phyloP scores from a whole-genome alignment of 257 asterid species.

The Parsonsia alboflavescens region DNA sequence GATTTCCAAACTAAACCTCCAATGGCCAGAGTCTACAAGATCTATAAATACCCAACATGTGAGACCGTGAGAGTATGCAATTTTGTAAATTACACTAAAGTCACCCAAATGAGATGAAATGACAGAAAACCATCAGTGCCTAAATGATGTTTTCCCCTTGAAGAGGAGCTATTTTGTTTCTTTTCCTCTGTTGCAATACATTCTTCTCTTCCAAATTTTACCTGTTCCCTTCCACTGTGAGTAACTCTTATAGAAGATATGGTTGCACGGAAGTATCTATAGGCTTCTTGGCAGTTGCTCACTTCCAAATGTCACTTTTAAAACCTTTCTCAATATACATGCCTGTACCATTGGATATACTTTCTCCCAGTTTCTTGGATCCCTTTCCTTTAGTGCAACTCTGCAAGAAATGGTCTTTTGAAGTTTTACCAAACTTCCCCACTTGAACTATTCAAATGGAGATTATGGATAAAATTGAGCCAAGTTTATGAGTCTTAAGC shows the following conservation, averaged over 20 bases:
- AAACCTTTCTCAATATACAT: not conserved
- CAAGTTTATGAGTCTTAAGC: not conserved
- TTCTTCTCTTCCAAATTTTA: not conserved
- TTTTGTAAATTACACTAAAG: not conserved
- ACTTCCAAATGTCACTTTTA: not conserved
- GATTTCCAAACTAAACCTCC: not conserved
- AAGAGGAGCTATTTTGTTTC: not conserved
- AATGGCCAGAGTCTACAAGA: not conserved
- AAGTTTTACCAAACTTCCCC: not conserved
- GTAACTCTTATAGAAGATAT: not conserved
- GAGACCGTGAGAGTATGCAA: not conserved
- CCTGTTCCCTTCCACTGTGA: not conserved
- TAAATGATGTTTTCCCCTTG: not conserved
- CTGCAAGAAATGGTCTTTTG: not conserved
- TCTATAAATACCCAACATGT: not conserved
- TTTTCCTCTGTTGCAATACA: not conserved
- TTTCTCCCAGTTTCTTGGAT: not conserved
- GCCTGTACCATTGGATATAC: not conserved
- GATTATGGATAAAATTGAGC: not conserved
- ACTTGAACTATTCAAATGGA: not conserved
- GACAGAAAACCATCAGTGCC: not conserved
- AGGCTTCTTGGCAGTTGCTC: not conserved
- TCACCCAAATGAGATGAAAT: not conserved
- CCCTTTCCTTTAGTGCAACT: not conserved
- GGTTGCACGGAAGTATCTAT: not conserved